Evolutionary conservation across 306 rosid species (phyloP), one percentile per base, ranked within the genome.

Genomic region (Cucurbita maxima): DNA sequence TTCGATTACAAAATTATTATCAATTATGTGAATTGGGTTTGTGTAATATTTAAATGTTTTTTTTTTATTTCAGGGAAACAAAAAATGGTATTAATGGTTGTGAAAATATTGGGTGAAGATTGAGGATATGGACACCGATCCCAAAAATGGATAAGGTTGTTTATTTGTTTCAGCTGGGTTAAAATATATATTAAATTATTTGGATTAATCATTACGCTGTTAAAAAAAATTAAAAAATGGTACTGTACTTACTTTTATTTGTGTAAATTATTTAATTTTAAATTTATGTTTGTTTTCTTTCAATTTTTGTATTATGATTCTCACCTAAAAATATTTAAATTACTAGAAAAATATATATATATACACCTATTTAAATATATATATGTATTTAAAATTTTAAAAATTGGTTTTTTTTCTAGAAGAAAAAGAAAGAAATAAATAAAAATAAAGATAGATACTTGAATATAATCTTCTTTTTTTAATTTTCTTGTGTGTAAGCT

Each of bases 131-230:
- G 76, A 74, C 80, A 74, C 90, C 48, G 82, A 88, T 88, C 89
- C 96, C 97, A 13, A 88, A 6, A 79, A 11, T 51, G 78, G 83
- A 68, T 54, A 84, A 57, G 45, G 30, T 37, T 37, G 55, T 85
- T 86, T 83, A 83, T 22, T 77, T 62, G 73, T 75, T 55, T 57
- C 40, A 19, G 10, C 10, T 1, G 13, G 64, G 52, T 55, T 71
- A 53, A 62, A 62, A 62, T 62, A 62, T 62, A 25, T 40, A 62
- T n/a, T 38, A 37, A 38, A 62, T 62, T 9, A 14, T n/a, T 62
- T 62, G 41, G 20, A 9, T 62, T 38, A 62, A 62, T 38, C 50
- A 62, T 62, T 62, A 5, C 69, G 40, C 69, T 36, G 62, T 52
- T 54, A 41, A 30, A 72, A 37, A 52, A 50, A 82, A 79, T 83